Evolutionary conservation across 73 alveolate species (phyloP), one percentile per base, ranked within the genome.

Genomic region (Uronychia binucleata): DNA sequence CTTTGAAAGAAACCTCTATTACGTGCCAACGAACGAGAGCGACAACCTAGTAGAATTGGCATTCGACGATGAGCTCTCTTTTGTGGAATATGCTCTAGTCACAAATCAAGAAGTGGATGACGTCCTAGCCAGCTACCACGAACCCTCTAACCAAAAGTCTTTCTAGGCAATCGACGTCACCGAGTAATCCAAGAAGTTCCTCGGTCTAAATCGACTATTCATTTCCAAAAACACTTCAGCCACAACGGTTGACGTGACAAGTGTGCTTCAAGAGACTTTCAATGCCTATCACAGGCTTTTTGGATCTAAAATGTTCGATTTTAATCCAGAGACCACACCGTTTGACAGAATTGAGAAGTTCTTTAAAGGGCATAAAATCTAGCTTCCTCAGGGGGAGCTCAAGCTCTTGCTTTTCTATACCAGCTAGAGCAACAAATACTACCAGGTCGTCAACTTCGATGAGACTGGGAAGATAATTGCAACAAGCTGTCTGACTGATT

Each of bases 281-380:
- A 81, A 86, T 78, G 80, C 83, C 59, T 88, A 88, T 77, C 88
- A 88, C 58, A 74, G 91, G 34, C 31, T 88, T 78, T 88, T 88
- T 58, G 94, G 94, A 28, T 33, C 30, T 46, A 88, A 88, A 79
- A 75, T 31, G 33, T 32, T 88, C 29, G 88, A 85, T 75, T 83
- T 88, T 46, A 75, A 77, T 83, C 88, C 84, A 46, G 35, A n/a
- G 57, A 81, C 35, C 33, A 57, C 59, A 33, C 74, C 46, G n/a
- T 30, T 33, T 19, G 19, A 46, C 19, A 11, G n/a, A 5, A 46
- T 46, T 46, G 67, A 46, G 67, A 46, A 46, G 67, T 46, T 46
- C 19, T 46, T 46, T 46, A 46, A 46, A 46, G 67, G 67, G 5
- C 67, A 46, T 19, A 11, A 46, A 19, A 46, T 46, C 67, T 19